Evolutionary conservation across 1,284 basidiomycete genomes (phyloP).

Genomic region (Melampsora americana): DNA sequence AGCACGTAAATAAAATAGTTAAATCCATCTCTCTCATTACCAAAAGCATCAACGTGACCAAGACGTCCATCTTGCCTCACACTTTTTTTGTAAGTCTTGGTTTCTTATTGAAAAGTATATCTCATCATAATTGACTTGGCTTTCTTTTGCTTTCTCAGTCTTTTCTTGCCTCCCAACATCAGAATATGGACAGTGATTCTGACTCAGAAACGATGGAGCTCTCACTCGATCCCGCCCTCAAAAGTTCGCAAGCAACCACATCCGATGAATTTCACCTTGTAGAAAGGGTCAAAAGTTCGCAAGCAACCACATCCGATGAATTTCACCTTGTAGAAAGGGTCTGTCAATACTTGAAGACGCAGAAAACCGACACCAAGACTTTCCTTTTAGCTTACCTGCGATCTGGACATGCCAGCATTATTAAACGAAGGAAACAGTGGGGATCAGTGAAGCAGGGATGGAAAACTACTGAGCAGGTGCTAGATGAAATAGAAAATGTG

Average conservation of each 20-base stretch:
- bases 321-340: neutral
- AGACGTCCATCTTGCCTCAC: too few species aligned
- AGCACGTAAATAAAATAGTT: too few species aligned
- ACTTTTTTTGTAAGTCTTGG: too few species aligned
- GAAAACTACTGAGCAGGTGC: conserved; percentile 2
- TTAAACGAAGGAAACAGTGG: neutral
- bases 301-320: neutral
- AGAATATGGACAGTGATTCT: neutral
- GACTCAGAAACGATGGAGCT: neutral
- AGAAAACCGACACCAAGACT: neutral
- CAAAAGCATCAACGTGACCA: too few species aligned
- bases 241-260: neutral
- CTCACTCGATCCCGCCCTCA: neutral
- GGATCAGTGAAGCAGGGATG: neutral
- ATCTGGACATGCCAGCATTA: neutral
- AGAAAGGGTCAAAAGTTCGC: neutral
- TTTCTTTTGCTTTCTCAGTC: too few species aligned
- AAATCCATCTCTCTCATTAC: too few species aligned
- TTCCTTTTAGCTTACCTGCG: neutral
- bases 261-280: neutral
- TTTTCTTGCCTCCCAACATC: neutral
- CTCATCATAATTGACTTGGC: too few species aligned
- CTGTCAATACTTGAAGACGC: conserved; percentile 4
- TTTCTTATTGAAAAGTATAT: too few species aligned
- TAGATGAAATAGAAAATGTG: neutral